phyloP scores from a whole-genome alignment of 306 rosid genomes.

The Argentina anserina region DNA sequence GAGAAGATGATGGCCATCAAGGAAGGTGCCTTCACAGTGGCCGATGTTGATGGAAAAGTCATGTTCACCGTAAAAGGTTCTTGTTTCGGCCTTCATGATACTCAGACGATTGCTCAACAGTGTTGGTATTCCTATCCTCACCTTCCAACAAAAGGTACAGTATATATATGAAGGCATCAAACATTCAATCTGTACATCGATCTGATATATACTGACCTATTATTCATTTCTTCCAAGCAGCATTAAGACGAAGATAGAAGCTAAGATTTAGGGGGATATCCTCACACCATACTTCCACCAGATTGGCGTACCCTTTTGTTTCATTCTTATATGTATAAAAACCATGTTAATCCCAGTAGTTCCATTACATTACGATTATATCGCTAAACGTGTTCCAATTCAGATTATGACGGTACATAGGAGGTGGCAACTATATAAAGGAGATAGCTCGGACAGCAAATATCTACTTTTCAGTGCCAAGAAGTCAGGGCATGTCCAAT shows the following conservation, averaged over 20 bases:
- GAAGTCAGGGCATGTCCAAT: conserved; percentile 26
- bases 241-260: too few relatives aligned
- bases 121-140: conserved; percentile 23
- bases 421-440: conserved; percentile 39
- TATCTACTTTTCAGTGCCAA: conserved; percentile 35
- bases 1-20: conserved; percentile 30
- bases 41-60: conserved; percentile 33
- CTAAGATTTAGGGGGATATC: too few relatives aligned
- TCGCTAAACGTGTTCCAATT: neutral
- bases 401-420: conserved; percentile 37
- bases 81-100: conserved; percentile 32
- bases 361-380: neutral
- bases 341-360: neutral
- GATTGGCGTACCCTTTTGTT: neutral
- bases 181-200: neutral
- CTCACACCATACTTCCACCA: neutral
- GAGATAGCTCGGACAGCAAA: conserved; percentile 32
- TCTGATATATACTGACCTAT: neutral
- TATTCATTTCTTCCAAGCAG: neutral
- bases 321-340: neutral
- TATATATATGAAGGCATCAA: neutral
- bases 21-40: conserved; percentile 34
- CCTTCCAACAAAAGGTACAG: conserved; percentile 36
- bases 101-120: conserved; percentile 29
- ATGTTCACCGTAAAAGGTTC: conserved; percentile 39